Evolutionary conservation across 2,329 filamentous ascomycete species (phyloP), one percentile per base, ranked within the genome.

Genomic region (Phyllosticta capitalensis): DNA sequence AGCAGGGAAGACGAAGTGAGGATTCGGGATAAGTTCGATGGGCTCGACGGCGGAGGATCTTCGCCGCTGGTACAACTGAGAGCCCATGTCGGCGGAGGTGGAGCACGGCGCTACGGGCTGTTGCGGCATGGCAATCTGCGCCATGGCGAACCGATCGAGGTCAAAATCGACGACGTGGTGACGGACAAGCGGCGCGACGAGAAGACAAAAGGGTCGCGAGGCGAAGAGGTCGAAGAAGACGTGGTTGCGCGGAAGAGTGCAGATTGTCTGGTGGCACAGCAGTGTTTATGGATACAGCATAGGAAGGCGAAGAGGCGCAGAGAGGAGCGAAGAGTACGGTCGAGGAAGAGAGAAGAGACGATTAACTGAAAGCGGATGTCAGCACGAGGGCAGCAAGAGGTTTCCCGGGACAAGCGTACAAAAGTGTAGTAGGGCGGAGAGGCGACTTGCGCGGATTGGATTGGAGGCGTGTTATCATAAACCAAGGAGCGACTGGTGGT

Each of bases 1-100:
- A 65, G 72, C 71, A 48, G 78, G 78, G 60, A 79, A 80, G 19
- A 74, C 74, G 67, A 80, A 79, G 63, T 77, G 73, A 55, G 76
- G 76, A 61, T 79, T 79, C 21, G 74, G 73, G 24, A 76, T 65
- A 63, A 79, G 73, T 62, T 80, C 76, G 52, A 75, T 66, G 58
- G 69, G 66, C 26, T 67, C 70, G 54, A 65, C 65, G 63, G 68
- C 68, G 55, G 71, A 30, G 22, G 45, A 21, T n/a, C 20, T 17
- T 14, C 54, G 57, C 48, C 58, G 51, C 30, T 60, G 55, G 57
- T 59, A 61, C 19, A 63, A 53, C 52, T 55, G 53, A 5, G 60
- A 22, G 49, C 61, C 61, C 49, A 63, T 60, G 49, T 64, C 63
- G 38, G 38, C 38, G 17, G 30, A 17, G 30, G 38, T 45, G 62